phyloP scores from a whole-genome alignment of 345 rosid species.

The Lepidium africanum region DNA sequence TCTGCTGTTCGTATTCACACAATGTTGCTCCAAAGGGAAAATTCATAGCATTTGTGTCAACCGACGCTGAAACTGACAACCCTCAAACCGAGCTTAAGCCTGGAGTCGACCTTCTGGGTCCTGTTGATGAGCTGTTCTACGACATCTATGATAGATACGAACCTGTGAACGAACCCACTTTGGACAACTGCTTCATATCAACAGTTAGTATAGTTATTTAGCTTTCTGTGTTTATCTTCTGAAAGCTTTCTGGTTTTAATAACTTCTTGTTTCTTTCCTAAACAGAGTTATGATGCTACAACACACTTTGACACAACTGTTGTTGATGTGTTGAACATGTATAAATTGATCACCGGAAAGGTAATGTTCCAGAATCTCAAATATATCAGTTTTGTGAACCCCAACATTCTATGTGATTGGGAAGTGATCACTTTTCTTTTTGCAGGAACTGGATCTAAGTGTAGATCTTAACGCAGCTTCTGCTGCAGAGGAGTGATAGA shows the following conservation, averaged over 20 bases:
- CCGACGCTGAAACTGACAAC: conserved; percentile 80
- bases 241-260: conserved; percentile 7
- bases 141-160: conserved; percentile 71
- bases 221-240: background rate
- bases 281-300: conserved; percentile 96
- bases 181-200: conserved; percentile 91
- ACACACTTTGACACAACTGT: conserved; percentile 96
- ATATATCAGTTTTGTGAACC: background rate
- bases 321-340: conserved; percentile 79
- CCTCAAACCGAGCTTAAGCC: conserved; percentile 74
- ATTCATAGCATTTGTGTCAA: conserved; percentile 85
- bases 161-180: conserved; percentile 71
- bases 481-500: conserved; percentile 78
- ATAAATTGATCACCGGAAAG: conserved; percentile 95
- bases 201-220: conserved; percentile 38
- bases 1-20: conserved; percentile 86
- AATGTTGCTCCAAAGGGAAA: conserved; percentile 91
- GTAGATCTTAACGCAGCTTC: conserved; percentile 93
- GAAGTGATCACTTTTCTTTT: background rate
- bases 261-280: background rate
- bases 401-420: background rate
- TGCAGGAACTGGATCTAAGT: conserved; percentile 70
- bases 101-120: conserved; percentile 77
- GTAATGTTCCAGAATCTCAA: conserved; percentile 30
- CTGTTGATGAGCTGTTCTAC: conserved; percentile 79